Evolutionary conservation across 2,329 filamentous ascomycete genomes (phyloP).

Genomic region (Raffaelea arxii): DNA sequence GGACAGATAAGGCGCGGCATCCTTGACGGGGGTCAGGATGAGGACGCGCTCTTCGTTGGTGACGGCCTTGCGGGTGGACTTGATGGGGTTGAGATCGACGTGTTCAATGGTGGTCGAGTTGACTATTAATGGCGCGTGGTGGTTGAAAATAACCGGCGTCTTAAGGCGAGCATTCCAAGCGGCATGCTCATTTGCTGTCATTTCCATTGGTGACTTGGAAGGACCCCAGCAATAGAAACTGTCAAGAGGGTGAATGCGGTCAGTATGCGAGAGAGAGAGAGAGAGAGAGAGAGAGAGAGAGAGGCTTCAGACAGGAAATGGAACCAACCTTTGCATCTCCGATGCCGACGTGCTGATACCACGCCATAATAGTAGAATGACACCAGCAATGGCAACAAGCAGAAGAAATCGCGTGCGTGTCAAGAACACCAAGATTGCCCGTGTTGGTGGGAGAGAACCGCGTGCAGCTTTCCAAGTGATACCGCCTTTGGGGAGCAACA

Average conservation of each 20-base stretch:
- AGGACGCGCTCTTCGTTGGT: conserved; percentile 79
- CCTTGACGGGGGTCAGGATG: conserved; percentile 85
- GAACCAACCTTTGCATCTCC: conserved; percentile 78
- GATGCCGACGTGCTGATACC: conserved; percentile 70
- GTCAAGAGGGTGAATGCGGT: neutral
- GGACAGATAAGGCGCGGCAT: conserved; percentile 70
- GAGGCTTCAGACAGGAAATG: neutral
- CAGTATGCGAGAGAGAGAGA: neutral
- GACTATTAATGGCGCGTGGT: conserved; percentile 78
- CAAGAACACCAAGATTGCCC: conserved; percentile 60
- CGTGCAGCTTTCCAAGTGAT: conserved; percentile 88
- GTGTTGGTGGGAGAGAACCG: conserved; percentile 65
- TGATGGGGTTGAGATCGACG: conserved; percentile 76
- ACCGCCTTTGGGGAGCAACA: conserved; percentile 87
- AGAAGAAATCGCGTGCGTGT: conserved; percentile 72
- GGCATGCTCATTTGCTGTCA: conserved; percentile 83
- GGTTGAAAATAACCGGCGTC: conserved; percentile 93
- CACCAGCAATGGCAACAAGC: conserved; percentile 57
- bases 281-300: conserved; percentile 1
- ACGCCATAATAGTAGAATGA: conserved; percentile 79
- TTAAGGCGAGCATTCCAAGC: conserved; percentile 82
- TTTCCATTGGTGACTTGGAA: conserved; percentile 88
- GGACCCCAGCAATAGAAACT: conserved; percentile 98
- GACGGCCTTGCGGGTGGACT: conserved; percentile 68
- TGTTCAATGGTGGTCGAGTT: conserved; percentile 71